These are phyloP conservation scores for Coprinellus micaceus DNA, from an alignment of 768 basidiomycete genomes.

Conservation along the genomic window DNA sequence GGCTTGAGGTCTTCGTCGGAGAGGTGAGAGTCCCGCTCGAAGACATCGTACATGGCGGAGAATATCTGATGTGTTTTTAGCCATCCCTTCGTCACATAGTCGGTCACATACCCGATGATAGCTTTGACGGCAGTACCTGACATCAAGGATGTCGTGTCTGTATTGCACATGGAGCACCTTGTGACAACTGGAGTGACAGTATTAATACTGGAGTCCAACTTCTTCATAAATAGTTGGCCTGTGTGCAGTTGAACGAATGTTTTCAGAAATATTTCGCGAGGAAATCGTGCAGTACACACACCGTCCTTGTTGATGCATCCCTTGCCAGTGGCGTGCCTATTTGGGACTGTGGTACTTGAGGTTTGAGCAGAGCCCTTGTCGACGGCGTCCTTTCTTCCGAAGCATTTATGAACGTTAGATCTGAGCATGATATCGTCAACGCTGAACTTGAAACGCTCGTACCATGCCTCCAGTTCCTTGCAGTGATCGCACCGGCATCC, in stretches of 20 bases:
- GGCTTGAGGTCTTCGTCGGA: background rate
- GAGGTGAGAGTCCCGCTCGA: constrained; percentile 9
- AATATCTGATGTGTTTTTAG: constrained; percentile 30
- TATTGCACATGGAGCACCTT: constrained; percentile 28
- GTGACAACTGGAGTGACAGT: constrained; percentile 20
- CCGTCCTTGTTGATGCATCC: constrained; percentile 27
- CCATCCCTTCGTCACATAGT: constrained; percentile 25
- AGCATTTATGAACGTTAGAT: constrained; percentile 30
- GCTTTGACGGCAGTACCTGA: constrained; percentile 35
- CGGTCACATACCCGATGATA: constrained; percentile 29
- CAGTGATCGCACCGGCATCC: background rate
- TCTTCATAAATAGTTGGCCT: constrained; percentile 22
- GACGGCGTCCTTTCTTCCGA: constrained; percentile 2
- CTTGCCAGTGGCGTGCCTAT: constrained; percentile 8
- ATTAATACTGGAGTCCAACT: constrained; percentile 29
- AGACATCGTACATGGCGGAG: constrained; percentile 14
- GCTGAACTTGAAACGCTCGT: constrained; percentile 12
- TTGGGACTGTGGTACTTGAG: background rate
- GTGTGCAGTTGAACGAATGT: constrained; percentile 23
- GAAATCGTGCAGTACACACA: constrained; percentile 32
- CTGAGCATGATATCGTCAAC: constrained; percentile 24
- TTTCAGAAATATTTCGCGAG: constrained; percentile 15
- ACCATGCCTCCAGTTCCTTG: constrained; percentile 12
- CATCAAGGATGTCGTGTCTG: constrained; percentile 27
- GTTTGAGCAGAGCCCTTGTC: constrained; percentile 8